Base-by-base conservation (phyloP, 768 basidiomycete species). In the Mycena vulgaris region DNA sequence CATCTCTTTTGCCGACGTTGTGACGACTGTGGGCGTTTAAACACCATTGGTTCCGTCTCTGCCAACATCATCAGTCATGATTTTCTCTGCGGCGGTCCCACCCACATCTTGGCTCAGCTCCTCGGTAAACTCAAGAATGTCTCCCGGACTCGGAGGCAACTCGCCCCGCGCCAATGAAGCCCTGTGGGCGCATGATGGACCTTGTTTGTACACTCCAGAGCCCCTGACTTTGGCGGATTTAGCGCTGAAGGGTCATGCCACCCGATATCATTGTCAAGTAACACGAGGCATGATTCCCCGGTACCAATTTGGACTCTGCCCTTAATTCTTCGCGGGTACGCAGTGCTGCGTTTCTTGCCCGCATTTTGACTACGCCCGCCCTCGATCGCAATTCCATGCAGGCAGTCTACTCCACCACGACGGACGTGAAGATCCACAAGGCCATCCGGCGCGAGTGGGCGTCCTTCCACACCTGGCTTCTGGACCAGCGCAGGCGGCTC, bases 351-450 rank as follows among this genome's bases (percentile, higher is more conserved):
- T 40, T n/a, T 25, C 25, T 28, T 25, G 37, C 61, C 23, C 30
- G 53, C 31, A 30, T 33, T 17, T 47, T 47, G 21, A 13, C 42
- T 51, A 33, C 47, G 37, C 52, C 40, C 10, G 40, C 14, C 17
- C 28, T 11, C 13, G 53, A 5, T 35, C 35, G 45, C 23, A n/a
- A 51, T 57, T 19, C 16, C 53, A 73, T 73, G 72, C 72, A 73
- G 27, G 52, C 71, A 37, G 57, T 63, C 2, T 70, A 73, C 61
- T 73, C 72, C 16, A 69, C 72, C 14, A 27, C 68, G 27, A 73
- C 72, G 4, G 72, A 69, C 27, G 68, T 73, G 51, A 73, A 73
- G 56, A 70, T 70, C 39, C 72, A 73, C 55, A 35, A 69, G 33
- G 68, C 60, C 23, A 63, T 73, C 27, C 72, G 72, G 31, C 68